Evolutionary conservation across 1,284 basidiomycete genomes (phyloP).

Genomic region (Ustilago bromivora): DNA sequence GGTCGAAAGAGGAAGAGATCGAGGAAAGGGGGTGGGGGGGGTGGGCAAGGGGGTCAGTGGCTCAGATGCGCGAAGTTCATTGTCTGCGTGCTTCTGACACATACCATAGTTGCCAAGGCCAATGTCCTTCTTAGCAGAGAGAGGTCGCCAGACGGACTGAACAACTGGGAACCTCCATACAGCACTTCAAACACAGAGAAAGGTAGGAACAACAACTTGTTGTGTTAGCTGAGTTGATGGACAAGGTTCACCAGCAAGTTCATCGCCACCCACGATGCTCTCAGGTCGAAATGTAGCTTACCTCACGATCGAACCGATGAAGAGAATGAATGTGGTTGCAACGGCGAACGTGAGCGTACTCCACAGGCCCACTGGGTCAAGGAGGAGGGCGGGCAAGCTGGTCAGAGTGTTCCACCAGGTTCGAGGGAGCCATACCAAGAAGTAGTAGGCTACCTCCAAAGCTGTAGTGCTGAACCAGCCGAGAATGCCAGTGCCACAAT

Average conservation of each 20-base stretch:
- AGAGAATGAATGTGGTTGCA: constrained; percentile 27
- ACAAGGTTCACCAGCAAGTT: not conserved
- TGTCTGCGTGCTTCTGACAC: not conserved
- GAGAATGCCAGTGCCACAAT: constrained; percentile 20
- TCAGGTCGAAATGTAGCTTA: constrained; percentile 4
- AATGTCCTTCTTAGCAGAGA: constrained; percentile 17
- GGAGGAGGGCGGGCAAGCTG: constrained; percentile 31
- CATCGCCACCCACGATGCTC: not conserved
- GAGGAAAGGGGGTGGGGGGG: not conserved
- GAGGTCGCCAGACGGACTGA: constrained; percentile 24
- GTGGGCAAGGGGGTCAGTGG: not conserved
- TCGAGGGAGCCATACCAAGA: constrained; percentile 31
- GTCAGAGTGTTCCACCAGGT: constrained; percentile 40
- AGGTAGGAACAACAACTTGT: not conserved
- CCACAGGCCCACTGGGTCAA: constrained; percentile 33
- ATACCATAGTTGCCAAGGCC: constrained; percentile 44
- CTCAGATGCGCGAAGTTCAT: no score
- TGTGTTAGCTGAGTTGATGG: not conserved
- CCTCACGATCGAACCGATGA: constrained; percentile 23
- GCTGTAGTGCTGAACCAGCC: constrained; percentile 25
- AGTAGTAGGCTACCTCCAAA: constrained; percentile 30
- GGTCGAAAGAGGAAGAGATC: not conserved
- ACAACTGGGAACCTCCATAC: constrained; percentile 38
- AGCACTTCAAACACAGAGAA: constrained; percentile 15
- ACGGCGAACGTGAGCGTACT: constrained; percentile 26